Evolutionary conservation across 129 eudicot genomes (phyloP).

Genomic region (Saposhnikovia divaricata): DNA sequence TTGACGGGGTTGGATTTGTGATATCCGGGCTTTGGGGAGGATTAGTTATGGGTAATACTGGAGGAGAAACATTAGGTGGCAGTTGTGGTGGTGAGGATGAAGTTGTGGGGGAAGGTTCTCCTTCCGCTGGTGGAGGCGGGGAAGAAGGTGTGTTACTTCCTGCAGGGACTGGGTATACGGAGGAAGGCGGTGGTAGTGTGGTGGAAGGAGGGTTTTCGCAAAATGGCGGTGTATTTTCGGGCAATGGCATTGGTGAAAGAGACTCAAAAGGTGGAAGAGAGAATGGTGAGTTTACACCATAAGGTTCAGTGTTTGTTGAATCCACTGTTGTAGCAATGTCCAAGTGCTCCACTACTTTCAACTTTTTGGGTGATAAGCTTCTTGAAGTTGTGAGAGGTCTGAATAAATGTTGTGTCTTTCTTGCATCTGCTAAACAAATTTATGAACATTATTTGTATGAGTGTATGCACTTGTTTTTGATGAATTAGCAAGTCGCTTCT

Average conservation of each 20-base stretch:
- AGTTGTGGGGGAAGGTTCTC: conserved; percentile 4
- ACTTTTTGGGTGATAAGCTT: conserved; percentile 4
- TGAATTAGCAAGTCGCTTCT: background rate
- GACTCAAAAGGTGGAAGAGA: conserved; percentile 67
- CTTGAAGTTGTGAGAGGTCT: conserved; percentile 12
- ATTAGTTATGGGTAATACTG: conserved; percentile 8
- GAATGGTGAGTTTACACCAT: conserved; percentile 37
- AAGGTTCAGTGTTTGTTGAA: conserved; percentile 32
- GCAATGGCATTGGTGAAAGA: conserved; percentile 53
- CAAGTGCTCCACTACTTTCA: conserved; percentile 17
- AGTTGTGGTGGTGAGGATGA: conserved; percentile 22
- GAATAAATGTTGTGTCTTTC: conserved; percentile 17
- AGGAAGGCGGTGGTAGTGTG: background rate
- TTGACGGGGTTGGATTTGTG: background rate
- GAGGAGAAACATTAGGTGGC: conserved; percentile 23
- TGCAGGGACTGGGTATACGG: background rate
- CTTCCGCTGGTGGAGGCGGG: conserved; percentile 20
- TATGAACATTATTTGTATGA: background rate
- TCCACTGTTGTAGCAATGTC: conserved; percentile 27
- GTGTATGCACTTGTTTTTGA: background rate
- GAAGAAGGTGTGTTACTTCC: conserved; percentile 12
- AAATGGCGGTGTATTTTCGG: conserved; percentile 44
- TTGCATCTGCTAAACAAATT: conserved; percentile 35
- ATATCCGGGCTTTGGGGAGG: background rate
- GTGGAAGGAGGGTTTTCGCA: conserved; percentile 54